These are phyloP conservation scores for Colletotrichum graminicola DNA, from an alignment of 2,329 filamentous ascomycete genomes.

Conservation along the genomic window DNA sequence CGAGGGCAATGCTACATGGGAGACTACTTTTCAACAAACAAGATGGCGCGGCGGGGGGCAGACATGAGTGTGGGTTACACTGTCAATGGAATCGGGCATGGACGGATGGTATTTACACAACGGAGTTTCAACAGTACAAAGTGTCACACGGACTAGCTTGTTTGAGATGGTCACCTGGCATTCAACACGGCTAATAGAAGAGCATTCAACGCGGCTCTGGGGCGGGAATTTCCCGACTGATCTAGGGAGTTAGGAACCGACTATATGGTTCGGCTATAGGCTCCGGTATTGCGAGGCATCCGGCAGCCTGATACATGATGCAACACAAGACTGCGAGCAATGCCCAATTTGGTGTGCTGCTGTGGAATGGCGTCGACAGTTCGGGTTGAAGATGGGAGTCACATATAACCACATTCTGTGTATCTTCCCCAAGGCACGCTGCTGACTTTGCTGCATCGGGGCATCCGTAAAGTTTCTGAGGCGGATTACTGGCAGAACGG, in stretches of 20 bases:
- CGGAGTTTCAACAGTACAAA: constrained; percentile 35
- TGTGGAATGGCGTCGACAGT: not conserved
- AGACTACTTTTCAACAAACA: constrained; percentile 11
- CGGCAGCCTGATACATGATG: not conserved
- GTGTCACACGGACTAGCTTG: constrained; percentile 11
- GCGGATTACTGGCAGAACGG: not conserved
- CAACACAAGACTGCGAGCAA: not conserved
- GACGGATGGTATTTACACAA: not conserved
- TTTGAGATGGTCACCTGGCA: not conserved
- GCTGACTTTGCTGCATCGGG: constrained; percentile 4
- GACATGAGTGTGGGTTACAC: not conserved
- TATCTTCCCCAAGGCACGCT: not conserved
- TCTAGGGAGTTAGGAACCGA: not conserved
- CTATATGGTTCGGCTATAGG: constrained; percentile 1
- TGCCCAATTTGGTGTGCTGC: not conserved
- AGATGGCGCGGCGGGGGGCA: not conserved
- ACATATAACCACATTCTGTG: not conserved
- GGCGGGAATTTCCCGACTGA: not conserved
- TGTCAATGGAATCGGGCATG: constrained; percentile 11
- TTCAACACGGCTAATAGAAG: constrained; percentile 23
- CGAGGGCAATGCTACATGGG: not conserved
- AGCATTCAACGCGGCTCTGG: constrained; percentile 19
- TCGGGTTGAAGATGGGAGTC: not conserved
- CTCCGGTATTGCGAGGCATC: not conserved
- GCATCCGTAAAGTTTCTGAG: constrained; percentile 7